A percentile compares a stretch with the other conserved stretches of the same genome.
Conservation (phyloP, 805 yeast genomes). For the Yarrowia sp. region DNA sequence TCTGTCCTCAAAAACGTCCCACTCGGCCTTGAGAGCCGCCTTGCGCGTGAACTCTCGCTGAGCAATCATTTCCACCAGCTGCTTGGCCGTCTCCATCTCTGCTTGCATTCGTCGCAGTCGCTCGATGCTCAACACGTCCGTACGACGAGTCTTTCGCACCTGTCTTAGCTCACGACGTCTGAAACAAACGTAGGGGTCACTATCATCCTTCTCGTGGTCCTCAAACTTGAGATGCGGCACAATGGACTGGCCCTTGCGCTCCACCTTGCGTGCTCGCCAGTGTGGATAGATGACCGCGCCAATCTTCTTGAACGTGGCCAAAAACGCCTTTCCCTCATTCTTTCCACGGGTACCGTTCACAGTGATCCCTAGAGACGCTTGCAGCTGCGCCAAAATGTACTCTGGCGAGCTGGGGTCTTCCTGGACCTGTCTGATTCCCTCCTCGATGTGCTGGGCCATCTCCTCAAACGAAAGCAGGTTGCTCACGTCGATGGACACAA, state of each 20-base stretch:
- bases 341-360: slow-evolving; percentile 40
- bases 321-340: slow-evolving; percentile 25
- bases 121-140: slow-evolving; percentile 89
- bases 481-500: slow-evolving; percentile 80
- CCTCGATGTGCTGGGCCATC: slow-evolving; percentile 57
- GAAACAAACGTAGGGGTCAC: slow-evolving; percentile 94
- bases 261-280: slow-evolving; percentile 79
- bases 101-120: slow-evolving; percentile 73
- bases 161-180: slow-evolving; percentile 94
- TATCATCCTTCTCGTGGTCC: slow-evolving; percentile 87
- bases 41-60: slow-evolving; percentile 73
- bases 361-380: slow-evolving; percentile 50
- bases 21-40: slow-evolving; percentile 67
- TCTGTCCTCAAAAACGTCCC: slow-evolving; percentile 73
- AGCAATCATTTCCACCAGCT: slow-evolving; percentile 70
- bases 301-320: slow-evolving; percentile 53
- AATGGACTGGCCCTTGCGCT: slow-evolving; percentile 70
- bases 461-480: slow-evolving; percentile 76
- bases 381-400: slow-evolving; percentile 45
- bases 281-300: slow-evolving; percentile 77
- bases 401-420: slow-evolving; percentile 58
- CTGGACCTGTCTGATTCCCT: slow-evolving; percentile 56
- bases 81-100: slow-evolving; percentile 79
- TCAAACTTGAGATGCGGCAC: slow-evolving; percentile 83
- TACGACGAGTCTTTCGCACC: slow-evolving; percentile 93